Evolutionary conservation across 2,329 filamentous ascomycete species (phyloP).

Genomic region (Aspergillus luchuensis): DNA sequence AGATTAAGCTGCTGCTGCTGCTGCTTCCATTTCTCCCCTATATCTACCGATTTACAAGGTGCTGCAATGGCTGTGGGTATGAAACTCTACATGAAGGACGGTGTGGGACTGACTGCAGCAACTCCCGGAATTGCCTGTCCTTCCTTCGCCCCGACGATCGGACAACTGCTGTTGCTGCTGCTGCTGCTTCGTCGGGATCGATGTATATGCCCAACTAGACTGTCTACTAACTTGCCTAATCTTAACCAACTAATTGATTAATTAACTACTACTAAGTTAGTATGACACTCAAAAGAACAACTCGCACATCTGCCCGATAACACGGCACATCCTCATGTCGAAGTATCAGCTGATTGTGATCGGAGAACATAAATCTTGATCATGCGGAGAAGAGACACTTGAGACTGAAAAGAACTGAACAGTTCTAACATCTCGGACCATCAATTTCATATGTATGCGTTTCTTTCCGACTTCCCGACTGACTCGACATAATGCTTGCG

Average conservation of each 20-base stretch:
- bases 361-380: background rate
- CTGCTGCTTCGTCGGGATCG: background rate
- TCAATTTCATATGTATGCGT: background rate
- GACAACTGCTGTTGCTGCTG: background rate
- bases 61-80: background rate
- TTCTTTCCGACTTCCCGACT: too few species aligned
- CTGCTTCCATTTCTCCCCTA: background rate
- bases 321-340: background rate
- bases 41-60: background rate
- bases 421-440: background rate
- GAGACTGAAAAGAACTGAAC: background rate
- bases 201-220: background rate
- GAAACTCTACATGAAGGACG: background rate
- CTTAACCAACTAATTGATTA: too few species aligned
- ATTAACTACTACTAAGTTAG: too few species aligned
- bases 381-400: background rate
- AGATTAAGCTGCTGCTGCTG: conserved; percentile 17
- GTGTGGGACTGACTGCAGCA: background rate
- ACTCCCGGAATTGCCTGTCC: background rate
- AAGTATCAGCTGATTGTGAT: background rate
- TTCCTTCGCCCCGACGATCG: too few species aligned
- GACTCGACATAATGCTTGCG: too few species aligned
- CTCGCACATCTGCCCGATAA: background rate
- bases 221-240: background rate
- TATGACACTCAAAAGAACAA: background rate